phyloP scores from a whole-genome alignment of 2,329 filamentous ascomycete genomes.

The Hirsutella minnesotensis region DNA sequence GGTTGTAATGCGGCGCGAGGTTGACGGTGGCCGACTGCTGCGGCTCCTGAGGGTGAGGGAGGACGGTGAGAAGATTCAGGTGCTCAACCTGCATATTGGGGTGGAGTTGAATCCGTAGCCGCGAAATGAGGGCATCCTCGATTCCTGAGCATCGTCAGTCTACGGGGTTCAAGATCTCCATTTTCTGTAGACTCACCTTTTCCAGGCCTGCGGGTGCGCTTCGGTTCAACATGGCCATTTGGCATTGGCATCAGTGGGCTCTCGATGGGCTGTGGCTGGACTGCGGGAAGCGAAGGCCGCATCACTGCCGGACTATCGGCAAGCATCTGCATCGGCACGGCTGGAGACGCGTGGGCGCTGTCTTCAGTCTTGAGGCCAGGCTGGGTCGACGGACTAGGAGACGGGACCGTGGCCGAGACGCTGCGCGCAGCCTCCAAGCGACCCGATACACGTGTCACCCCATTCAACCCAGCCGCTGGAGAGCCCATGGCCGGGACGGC shows the following conservation, averaged over 20 bases:
- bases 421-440: conserved; percentile 28
- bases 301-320: conserved; percentile 4
- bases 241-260: conserved; percentile 15
- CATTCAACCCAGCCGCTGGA: conserved; percentile 13
- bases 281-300: neutral
- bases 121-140: conserved; percentile 54
- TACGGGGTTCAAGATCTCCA: neutral
- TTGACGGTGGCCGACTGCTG: conserved; percentile 65
- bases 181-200: conserved; percentile 23
- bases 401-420: conserved; percentile 23
- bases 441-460: conserved; percentile 9
- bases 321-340: conserved; percentile 9
- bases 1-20: conserved; percentile 54
- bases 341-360: conserved; percentile 13
- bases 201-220: conserved; percentile 24
- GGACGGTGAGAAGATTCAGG: conserved; percentile 51
- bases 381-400: conserved; percentile 32
- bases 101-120: conserved; percentile 55
- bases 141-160: conserved; percentile 24
- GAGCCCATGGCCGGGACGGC: conserved; percentile 12
- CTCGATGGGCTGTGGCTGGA: conserved; percentile 6
- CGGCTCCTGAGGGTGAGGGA: conserved; percentile 51
- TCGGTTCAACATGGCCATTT: conserved; percentile 22
- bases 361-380: conserved; percentile 25
- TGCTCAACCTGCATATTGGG: conserved; percentile 50